These are phyloP conservation scores for Eucalyptus brandiana DNA, from an alignment of 345 rosid species.

Conservation along the genomic window DNA sequence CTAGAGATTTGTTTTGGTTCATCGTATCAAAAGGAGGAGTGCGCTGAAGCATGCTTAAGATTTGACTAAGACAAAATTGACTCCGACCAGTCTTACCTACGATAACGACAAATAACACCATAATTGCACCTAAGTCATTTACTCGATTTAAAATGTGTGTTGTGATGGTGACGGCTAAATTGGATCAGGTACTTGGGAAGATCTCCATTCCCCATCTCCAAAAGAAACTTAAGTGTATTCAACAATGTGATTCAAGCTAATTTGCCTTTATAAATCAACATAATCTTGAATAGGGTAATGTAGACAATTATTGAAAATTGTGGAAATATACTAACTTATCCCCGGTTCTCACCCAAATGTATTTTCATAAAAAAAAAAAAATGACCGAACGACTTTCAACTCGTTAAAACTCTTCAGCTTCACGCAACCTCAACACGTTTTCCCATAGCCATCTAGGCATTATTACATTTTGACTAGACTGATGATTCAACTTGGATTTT, in stretches of 20 bases:
- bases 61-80: background rate
- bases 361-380: background rate
- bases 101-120: background rate
- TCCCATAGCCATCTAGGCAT: background rate
- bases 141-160: background rate
- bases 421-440: background rate
- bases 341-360: background rate
- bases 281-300: background rate
- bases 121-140: background rate
- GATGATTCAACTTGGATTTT: background rate
- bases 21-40: background rate
- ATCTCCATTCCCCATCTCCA: background rate
- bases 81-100: background rate
- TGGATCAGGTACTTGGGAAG: background rate
- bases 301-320: background rate
- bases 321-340: background rate
- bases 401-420: background rate
- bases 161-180: background rate
- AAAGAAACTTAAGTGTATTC: background rate
- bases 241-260: background rate
- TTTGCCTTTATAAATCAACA: background rate
- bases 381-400: background rate
- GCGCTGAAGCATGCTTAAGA: background rate
- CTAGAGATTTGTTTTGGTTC: background rate
- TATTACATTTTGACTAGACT: background rate